Evolutionary conservation across 768 basidiomycete species (phyloP), one percentile per base, ranked within the genome.

Genomic region (Piloderma croceum): DNA sequence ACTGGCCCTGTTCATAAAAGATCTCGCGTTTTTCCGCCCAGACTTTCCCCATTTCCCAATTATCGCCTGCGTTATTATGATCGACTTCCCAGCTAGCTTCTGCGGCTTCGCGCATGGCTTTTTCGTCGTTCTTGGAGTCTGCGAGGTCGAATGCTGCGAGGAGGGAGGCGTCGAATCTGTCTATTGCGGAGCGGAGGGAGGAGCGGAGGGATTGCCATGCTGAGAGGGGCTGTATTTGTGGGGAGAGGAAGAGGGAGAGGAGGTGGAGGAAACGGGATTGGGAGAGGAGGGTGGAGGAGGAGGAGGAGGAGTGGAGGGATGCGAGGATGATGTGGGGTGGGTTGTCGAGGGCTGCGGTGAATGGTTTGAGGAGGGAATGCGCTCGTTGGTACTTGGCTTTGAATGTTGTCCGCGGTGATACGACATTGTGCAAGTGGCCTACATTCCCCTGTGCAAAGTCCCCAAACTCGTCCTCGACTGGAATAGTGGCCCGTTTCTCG

Each of bases 21-120:
- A 97, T 81, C 59, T 94, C 92, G 33, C 86, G 69, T 67, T 94
- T 93, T 63, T 99, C 93, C 1, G 88, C 82, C 90, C 94, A 99
- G 13, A 93, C 83, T 48, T 90, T 83, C 1, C 89, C 89, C 70
- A 96, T 80, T 61, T 94, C 93, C 89, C 89, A 93, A 42, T 90
- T 85, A 9, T 60, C 69, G 24, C 52, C 60, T 34, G 67, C 61
- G 41, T 73, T 71, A 27, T 72, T 61, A n/a, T n/a, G n/a, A 75
- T 83, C 86, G 1, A 96, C 77, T 46, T 84, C 77, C 91, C 91
- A 97, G 53, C 87, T 83, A 0, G 87, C 77, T 41, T 77, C 77
- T 5, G 92, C 89, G 0, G 82, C 84, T 39, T 86, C 79, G 38
- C 72, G 69, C 93, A 98, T 97, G 10, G 65, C 74, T 1, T 46